Conservation (phyloP, 139 green algal species). For the Tetradesmus obliquus region DNA sequence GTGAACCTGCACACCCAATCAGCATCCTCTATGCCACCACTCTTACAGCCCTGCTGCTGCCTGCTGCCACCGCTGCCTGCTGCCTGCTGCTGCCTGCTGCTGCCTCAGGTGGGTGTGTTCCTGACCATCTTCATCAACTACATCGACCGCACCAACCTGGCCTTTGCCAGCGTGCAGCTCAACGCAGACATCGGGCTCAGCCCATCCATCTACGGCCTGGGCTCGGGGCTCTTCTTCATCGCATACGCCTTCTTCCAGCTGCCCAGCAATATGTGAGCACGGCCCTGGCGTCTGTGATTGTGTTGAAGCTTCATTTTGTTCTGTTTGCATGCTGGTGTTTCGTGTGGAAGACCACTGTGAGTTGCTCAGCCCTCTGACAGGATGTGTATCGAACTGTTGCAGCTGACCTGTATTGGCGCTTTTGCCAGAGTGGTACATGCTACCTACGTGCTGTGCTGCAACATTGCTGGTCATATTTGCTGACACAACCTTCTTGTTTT, state of each 20-base stretch:
- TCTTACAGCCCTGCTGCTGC: no score
- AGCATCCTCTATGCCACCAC: no score
- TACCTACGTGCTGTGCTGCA: background rate
- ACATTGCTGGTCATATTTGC: background rate
- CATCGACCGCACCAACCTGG: slow-evolving; percentile 79
- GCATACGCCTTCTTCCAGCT: slow-evolving; percentile 52
- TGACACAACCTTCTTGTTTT: background rate
- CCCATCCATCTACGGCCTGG: slow-evolving; percentile 76
- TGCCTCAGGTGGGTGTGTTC: slow-evolving; percentile 31
- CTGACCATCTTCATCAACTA: slow-evolving; percentile 62
- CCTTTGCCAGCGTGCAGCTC: slow-evolving; percentile 80
- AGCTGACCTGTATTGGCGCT: no score
- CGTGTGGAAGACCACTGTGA: no score
- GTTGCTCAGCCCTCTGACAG: no score
- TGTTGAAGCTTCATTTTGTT: no score
- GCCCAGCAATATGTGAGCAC: background rate
- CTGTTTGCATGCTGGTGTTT: no score
- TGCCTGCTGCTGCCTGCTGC: background rate
- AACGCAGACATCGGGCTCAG: slow-evolving; percentile 69
- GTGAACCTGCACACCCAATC: no score
- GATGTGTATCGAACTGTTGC: no score
- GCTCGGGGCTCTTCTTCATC: slow-evolving; percentile 81
- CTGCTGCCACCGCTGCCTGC: no score
- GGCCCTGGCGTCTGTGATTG: no score
- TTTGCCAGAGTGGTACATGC: no score